Conservation (phyloP, 169 alveolate genomes). For the Plasmodium fragile region DNA sequence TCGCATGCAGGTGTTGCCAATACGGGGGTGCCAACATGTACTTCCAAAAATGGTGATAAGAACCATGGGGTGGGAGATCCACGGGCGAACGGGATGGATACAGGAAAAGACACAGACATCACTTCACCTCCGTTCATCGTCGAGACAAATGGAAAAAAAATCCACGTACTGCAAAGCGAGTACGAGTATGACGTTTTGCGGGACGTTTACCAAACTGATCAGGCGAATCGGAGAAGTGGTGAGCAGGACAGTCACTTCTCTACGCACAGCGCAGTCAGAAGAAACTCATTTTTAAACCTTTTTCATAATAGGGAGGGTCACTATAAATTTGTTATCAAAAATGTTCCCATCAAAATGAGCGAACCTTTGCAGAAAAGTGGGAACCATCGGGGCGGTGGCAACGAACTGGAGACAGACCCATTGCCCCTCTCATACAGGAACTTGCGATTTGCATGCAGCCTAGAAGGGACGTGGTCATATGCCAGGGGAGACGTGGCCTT, state of each 20-base stretch:
- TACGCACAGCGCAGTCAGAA: not conserved
- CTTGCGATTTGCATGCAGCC: constrained; percentile 5
- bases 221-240: not conserved
- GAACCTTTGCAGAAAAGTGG: not conserved
- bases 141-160: not conserved
- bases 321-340: constrained; percentile 10
- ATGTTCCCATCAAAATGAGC: constrained; percentile 20
- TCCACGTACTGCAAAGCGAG: not conserved
- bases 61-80: not conserved
- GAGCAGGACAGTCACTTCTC: not conserved
- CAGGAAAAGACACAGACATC: not conserved
- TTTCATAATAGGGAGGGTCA: not conserved
- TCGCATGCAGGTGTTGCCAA: not conserved
- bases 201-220: not conserved
- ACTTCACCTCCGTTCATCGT: constrained; percentile 2
- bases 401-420: not conserved
- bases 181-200: constrained; percentile 16
- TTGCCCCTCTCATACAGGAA: not conserved
- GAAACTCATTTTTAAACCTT: constrained; percentile 9
- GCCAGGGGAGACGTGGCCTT: not conserved
- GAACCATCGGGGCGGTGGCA: not conserved
- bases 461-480: constrained; percentile 20
- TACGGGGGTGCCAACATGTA: not conserved
- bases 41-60: not conserved
- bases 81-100: not conserved